Evolutionary conservation across 2,329 filamentous ascomycete species (phyloP), one percentile per base, ranked within the genome.

Genomic region (Exophiala alcalophila): DNA sequence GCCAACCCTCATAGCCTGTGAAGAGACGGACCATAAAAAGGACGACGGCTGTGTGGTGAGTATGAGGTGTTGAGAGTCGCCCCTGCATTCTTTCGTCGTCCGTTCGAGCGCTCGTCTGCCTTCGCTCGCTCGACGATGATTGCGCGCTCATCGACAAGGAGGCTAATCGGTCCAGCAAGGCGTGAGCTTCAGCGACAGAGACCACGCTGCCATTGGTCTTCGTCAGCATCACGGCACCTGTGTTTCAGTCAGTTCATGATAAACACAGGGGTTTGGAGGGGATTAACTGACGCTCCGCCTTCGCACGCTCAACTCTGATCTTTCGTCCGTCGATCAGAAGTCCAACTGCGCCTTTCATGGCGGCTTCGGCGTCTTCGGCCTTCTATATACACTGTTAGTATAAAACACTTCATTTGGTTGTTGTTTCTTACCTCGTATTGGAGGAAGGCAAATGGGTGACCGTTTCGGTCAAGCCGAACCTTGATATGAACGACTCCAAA

Each of bases 351-450:
- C 34, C 47, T n/a, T 29, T 24, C 11, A 56, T 40, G 7, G 60
- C 63, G 26, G 47, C 41, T 18, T 40, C 49, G 7, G 64, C 65
- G 49, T 57, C 49, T 25, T 61, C 53, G 5, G 58, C 40, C 14
- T 51, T 54, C 56, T 65, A 36, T 34, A 43, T 12, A 16, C 25
- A 18, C 19, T 20, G 15, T 56, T 18, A 54, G 48, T n/a, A n/a
- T n/a, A n/a, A n/a, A n/a, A n/a, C n/a, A n/a, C n/a, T n/a, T n/a
- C n/a, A n/a, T n/a, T n/a, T n/a, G n/a, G n/a, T n/a, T n/a, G n/a
- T n/a, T n/a, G n/a, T n/a, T 23, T 29, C 55, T 40, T 52, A 62
- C 64, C 49, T 67, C 59, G 44, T 64, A 68, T 41, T 67, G 65
- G 15, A 66, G 57, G 55, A 67, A 64, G 10, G 59, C 65, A 25